Conservation (phyloP, 352 stramenopile species). For the Phytophthora citricola region DNA sequence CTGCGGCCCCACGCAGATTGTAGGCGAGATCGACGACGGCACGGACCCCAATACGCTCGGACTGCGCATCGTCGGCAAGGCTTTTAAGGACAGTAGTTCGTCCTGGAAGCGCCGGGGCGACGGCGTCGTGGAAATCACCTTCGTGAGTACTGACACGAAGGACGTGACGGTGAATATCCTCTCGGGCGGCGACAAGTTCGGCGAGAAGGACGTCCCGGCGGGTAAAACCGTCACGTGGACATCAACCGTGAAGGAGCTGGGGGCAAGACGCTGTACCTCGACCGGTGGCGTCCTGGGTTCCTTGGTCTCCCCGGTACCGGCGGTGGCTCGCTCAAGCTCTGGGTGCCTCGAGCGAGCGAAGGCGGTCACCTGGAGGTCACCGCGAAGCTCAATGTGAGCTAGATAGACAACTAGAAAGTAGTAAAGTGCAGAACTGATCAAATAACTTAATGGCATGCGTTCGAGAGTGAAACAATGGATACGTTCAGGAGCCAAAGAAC, state of each 20-base stretch:
- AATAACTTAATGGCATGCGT: constrained; percentile 32
- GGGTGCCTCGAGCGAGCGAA: constrained; percentile 36
- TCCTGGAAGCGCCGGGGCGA: constrained; percentile 56
- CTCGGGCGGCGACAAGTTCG: constrained; percentile 41
- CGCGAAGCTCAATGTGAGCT: constrained; percentile 33
- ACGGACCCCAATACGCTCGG: constrained; percentile 49
- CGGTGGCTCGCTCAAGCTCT: constrained; percentile 35
- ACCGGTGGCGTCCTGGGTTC: constrained; percentile 36
- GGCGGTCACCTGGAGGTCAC: constrained; percentile 35
- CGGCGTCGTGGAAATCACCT: constrained; percentile 50
- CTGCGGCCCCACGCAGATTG: constrained; percentile 36
- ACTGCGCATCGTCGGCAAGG: constrained; percentile 43
- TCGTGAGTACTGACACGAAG: constrained; percentile 42
- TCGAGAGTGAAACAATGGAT: constrained; percentile 2
- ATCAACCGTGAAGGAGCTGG: constrained; percentile 31
- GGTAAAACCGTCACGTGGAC: constrained; percentile 33
- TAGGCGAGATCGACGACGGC: constrained; percentile 56
- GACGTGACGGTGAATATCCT: constrained; percentile 41
- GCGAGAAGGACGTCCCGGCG: constrained; percentile 48
- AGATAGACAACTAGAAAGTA: constrained; percentile 23
- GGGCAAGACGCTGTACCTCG: constrained; percentile 38
- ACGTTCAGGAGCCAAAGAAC: too few species aligned
- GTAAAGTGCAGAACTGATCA: constrained; percentile 24
- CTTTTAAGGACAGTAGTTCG: constrained; percentile 46
- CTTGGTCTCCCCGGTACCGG: constrained; percentile 34